Base-by-base conservation (phyloP, 208 protist genomes). In the Blastocrithidia nonstop region DNA sequence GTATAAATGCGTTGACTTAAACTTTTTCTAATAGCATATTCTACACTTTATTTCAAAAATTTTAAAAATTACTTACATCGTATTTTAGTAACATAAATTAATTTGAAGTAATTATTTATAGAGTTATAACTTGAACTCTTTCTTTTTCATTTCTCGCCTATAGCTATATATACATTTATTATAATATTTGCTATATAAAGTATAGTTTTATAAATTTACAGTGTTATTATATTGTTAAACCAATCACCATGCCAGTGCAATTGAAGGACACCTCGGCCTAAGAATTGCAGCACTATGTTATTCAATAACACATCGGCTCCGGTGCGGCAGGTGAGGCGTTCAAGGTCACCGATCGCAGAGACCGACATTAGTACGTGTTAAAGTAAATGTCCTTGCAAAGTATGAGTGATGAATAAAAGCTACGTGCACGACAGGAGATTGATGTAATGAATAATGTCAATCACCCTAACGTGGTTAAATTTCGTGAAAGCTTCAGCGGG, bases 391-490 rank as follows among this genome's bases (percentile, higher is more conserved):
- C 67, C 0, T 49, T 87, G 7, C 58, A 67, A 4, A 73, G 64
- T 26, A 78, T 87, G 77, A 74, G 50, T 15, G 71, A 74, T 20
- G 71, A 79, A 50, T 71, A 83, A 36, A 51, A 71, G 53, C 54
- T 74, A 24, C 70, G 74, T 16, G 71, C 64, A 11, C 67, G 77
- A 41, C 63, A 83, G 41, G 89, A 95, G 56, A 91, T 95, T 32
- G 44, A 70, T 22, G 83, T 93, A 16, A 88, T 95, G 71, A 66
- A 84, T 52, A 66, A 65, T 45, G 77, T 88, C 11, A 62, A 93
- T 55, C 82, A 92, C 50, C 78, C 84, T 0, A 90, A 94, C 52
- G 73, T 95, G 32, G 83, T 95, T 5, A 69, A 85, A 32, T 94
- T 91, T 44, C 61, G 68, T 19, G 85, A 87, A 37, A 84, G 81